Percentiles rank a stretch among this genome's conserved stretches.
Evolutionary conservation across 352 stramenopile genomes (phyloP).

Genomic region (Phytopythium ostracodes): DNA sequence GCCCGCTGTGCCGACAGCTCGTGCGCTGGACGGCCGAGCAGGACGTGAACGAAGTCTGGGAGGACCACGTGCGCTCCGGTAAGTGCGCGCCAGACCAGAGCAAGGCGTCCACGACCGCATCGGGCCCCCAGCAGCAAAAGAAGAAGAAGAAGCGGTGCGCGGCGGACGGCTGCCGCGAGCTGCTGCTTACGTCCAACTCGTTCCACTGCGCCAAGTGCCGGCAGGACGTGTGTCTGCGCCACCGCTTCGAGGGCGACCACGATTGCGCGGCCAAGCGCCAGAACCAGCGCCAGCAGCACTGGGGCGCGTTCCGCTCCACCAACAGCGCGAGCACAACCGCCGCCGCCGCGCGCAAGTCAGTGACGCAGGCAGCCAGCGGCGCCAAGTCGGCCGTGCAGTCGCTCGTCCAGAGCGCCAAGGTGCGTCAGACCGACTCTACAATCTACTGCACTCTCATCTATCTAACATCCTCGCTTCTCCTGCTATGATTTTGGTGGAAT

Average conservation of each 20-base stretch:
- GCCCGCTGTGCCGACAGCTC: constrained; percentile 58
- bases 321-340: constrained; percentile 3
- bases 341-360: constrained; percentile 14
- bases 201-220: constrained; percentile 66
- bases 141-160: constrained; percentile 71
- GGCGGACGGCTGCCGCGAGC: constrained; percentile 49
- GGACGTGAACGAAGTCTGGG: constrained; percentile 75
- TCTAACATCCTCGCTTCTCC: too few relatives aligned
- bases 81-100: constrained; percentile 30
- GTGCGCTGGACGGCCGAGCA: constrained; percentile 70
- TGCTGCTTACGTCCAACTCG: constrained; percentile 66
- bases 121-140: constrained; percentile 32
- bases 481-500: too few relatives aligned
- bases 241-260: constrained; percentile 78
- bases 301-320: constrained; percentile 12
- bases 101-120: not conserved
- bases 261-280: constrained; percentile 38
- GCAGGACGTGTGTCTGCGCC: constrained; percentile 68
- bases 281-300: constrained; percentile 37
- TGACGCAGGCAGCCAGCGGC: constrained; percentile 27
- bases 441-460: too few relatives aligned
- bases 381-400: constrained; percentile 40
- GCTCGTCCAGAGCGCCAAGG: constrained; percentile 46
- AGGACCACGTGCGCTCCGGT: constrained; percentile 56
- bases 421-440: too few relatives aligned